Evolutionary conservation across 257 asterid species (phyloP).

Genomic region (Voacanga thouarsii): DNA sequence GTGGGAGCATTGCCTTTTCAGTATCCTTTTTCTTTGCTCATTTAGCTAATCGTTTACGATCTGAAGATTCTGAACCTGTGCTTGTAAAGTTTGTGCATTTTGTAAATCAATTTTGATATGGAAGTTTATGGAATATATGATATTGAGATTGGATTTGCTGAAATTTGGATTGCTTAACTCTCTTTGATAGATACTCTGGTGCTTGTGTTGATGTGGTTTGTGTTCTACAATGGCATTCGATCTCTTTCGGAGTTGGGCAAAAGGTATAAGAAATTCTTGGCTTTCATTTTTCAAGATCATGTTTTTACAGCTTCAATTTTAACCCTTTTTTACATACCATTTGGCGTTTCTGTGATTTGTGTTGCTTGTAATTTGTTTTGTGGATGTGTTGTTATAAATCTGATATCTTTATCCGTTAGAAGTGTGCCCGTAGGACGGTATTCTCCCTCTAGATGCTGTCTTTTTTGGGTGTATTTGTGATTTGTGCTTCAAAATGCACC

Average conservation of each 20-base stretch:
- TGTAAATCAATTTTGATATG: background rate
- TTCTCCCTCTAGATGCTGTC: background rate
- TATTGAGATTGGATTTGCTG: background rate
- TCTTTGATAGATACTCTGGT: conserved; percentile 34
- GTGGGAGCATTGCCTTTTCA: conserved; percentile 90
- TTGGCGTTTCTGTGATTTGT: background rate
- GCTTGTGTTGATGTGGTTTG: conserved; percentile 51
- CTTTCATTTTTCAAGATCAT: background rate
- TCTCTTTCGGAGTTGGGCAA: conserved; percentile 28
- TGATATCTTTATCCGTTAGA: background rate
- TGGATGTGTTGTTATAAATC: background rate
- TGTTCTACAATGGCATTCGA: conserved; percentile 32
- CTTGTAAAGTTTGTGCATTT: background rate
- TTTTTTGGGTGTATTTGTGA: background rate
- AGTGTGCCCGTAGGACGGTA: background rate
- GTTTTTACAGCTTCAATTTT: background rate
- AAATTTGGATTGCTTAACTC: conserved; percentile 24
- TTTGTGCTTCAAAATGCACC: background rate
- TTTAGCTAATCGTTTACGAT: background rate
- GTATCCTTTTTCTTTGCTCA: conserved; percentile 45
- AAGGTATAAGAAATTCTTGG: conserved; percentile 26
- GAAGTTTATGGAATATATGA: background rate
- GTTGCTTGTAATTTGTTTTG: background rate
- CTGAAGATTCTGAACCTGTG: background rate
- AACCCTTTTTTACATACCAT: too few species aligned